Percentiles rank a stretch among this genome's conserved stretches.
These are phyloP conservation scores for Fraxinus sp. DNA, from an alignment of 305 asterid genomes.

Conservation along the genomic window DNA sequence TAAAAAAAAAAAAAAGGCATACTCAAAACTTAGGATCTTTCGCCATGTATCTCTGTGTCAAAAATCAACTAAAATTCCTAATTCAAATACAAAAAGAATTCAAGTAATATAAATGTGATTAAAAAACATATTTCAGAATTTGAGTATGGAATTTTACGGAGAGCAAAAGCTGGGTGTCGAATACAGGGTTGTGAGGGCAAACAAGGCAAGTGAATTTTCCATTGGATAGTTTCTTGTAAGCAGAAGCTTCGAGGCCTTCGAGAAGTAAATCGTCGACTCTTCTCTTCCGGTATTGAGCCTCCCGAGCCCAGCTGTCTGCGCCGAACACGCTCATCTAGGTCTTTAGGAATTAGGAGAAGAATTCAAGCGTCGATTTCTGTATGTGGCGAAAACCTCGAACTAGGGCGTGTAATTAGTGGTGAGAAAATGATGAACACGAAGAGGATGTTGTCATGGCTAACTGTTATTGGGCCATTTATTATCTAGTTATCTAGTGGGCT, in stretches of 20 bases:
- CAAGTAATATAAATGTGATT: neutral
- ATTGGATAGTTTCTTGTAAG: conserved; percentile 53
- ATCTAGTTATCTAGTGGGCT: no score
- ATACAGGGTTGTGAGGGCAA: conserved; percentile 59
- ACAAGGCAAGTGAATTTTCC: conserved; percentile 66
- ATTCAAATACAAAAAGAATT: neutral
- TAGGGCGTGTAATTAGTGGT: neutral
- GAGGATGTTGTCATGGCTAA: no score
- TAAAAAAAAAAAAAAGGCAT: no score
- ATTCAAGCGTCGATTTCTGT: neutral
- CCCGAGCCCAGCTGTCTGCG: conserved; percentile 76
- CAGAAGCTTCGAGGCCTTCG: conserved; percentile 50
- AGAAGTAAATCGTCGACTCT: conserved; percentile 56
- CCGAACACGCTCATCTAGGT: conserved; percentile 71
- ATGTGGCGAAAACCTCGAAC: neutral
- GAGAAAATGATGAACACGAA: neutral
- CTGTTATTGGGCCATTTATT: no score
- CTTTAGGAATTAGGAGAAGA: no score
- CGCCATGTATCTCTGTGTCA: neutral
- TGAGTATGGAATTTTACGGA: conserved; percentile 41
- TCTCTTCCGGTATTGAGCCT: conserved; percentile 64
- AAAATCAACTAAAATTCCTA: neutral
- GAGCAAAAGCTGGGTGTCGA: conserved; percentile 58
- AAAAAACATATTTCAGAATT: neutral
- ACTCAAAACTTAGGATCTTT: neutral